Base-by-base conservation (phyloP, 768 basidiomycete species). In the Inosperma sp. region DNA sequence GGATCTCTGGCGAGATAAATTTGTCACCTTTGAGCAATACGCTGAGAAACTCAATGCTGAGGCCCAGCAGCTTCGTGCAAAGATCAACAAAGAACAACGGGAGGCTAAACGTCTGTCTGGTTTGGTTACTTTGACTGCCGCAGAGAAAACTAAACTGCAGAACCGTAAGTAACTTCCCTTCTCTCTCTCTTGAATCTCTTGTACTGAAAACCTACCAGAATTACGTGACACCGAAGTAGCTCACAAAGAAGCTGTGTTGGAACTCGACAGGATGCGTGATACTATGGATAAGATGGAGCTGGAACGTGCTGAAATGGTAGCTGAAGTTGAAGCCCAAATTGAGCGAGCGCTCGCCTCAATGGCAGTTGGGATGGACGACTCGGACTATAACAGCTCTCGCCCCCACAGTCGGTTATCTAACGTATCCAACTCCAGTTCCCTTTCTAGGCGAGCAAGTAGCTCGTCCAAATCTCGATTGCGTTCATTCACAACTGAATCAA, bases 251-350 rank as follows among this genome's bases (percentile, higher is more conserved):
- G 93, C 93, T 4, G 71, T 85, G 64, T 47, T 74, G n/a, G 92
- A 96, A 68, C 74, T 95, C 36, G 80, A 87, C 56, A 75, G 76
- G 55, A 95, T 96, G 93, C 81, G 81, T 55, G 77, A 81, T 7
- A 81, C 80, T 4, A 93, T 93, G 88, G 88, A 90, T 36, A 81
- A 70, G 62, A 91, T 93, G 89, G 90, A 93, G 64, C 71, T 81
- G 60, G 91, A 88, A 69, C 87, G 90, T 55, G 81, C 84, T 46
- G 86, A 85, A 61, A 89, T 91, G 90, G 84, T 93, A 34, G 88
- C 88, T n/a, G 90, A 93, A 68, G 89, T 93, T 19, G 90, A 93
- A 63, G 87, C 86, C 22, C 90, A 93, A 71, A 93, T 93, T 59
- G 90, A 92, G 66, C 78, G 86, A 50, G 90, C 91, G 1, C 74